Percentiles rank a stretch among this genome's conserved stretches.
Evolutionary conservation across 2,329 filamentous ascomycete species (phyloP).

Genomic region (Beauveria sp.): DNA sequence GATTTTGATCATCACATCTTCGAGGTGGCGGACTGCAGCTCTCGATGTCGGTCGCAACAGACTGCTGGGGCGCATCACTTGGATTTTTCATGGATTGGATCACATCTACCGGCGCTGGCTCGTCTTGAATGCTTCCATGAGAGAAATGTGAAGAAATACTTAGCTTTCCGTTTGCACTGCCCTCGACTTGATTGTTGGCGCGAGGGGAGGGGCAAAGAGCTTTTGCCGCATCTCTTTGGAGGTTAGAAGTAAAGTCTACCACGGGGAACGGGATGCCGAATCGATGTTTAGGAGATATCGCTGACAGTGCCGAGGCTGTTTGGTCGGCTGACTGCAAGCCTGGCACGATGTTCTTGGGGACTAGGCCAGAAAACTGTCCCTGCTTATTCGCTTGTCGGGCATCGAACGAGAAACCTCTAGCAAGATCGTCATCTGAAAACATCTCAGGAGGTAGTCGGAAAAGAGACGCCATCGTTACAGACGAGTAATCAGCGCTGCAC

Average conservation of each 20-base stretch:
- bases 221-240: not conserved
- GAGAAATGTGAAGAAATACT: not conserved
- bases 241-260: not conserved
- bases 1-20: not conserved
- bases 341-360: not conserved
- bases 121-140: not conserved
- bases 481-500: not conserved
- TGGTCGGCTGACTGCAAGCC: not conserved
- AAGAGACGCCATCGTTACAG: not conserved
- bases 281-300: not conserved
- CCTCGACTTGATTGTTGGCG: not conserved
- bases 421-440: slow-evolving; percentile 12
- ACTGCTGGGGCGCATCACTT: not conserved
- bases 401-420: slow-evolving; percentile 15
- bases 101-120: not conserved
- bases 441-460: slow-evolving; percentile 2
- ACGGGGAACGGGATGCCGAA: not conserved
- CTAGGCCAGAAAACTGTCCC: slow-evolving; percentile 13
- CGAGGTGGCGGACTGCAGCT: not conserved
- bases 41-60: not conserved
- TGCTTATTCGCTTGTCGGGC: slow-evolving; percentile 13
- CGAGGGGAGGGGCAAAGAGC: not conserved
- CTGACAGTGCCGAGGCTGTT: not conserved
- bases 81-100: not conserved
- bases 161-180: not conserved